A percentile compares a stretch with the other conserved stretches of the same genome.
Evolutionary conservation across 176 grass and related monocot species (phyloP).

Genomic region (Saccharum spontaneum): DNA sequence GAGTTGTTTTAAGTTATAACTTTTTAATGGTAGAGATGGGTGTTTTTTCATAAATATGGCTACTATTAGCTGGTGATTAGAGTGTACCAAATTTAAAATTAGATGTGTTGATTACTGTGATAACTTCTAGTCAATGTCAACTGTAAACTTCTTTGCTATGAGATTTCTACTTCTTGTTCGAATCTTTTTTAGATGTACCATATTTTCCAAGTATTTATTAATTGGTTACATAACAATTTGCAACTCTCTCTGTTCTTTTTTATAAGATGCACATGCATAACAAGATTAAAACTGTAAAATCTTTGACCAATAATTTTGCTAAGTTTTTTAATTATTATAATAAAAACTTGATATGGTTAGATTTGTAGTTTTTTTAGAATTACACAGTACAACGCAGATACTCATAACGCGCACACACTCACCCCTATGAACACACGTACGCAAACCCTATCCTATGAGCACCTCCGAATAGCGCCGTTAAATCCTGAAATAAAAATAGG

Average conservation of each 20-base stretch:
- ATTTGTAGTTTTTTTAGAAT: too few species aligned
- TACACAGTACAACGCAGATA: too few species aligned
- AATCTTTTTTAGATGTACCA: background rate
- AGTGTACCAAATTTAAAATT: background rate
- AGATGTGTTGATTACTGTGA: background rate
- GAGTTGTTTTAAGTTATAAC: background rate
- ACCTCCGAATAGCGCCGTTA: too few species aligned
- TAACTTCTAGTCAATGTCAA: background rate
- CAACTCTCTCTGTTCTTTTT: background rate
- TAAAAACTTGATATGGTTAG: too few species aligned
- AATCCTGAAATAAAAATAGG: too few species aligned
- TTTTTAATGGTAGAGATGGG: background rate
- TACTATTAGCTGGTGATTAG: background rate
- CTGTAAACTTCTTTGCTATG: background rate
- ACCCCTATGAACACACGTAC: too few species aligned
- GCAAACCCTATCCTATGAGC: too few species aligned
- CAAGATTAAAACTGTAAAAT: background rate
- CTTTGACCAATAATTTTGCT: background rate
- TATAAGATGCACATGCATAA: background rate
- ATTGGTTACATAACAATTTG: background rate
- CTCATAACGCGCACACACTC: too few species aligned
- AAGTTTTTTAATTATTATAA: background rate
- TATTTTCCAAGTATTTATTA: background rate
- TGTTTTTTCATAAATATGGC: background rate
- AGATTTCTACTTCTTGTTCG: background rate